Conservation (phyloP, 345 rosid species). For the Lumnitzera littorea region DNA sequence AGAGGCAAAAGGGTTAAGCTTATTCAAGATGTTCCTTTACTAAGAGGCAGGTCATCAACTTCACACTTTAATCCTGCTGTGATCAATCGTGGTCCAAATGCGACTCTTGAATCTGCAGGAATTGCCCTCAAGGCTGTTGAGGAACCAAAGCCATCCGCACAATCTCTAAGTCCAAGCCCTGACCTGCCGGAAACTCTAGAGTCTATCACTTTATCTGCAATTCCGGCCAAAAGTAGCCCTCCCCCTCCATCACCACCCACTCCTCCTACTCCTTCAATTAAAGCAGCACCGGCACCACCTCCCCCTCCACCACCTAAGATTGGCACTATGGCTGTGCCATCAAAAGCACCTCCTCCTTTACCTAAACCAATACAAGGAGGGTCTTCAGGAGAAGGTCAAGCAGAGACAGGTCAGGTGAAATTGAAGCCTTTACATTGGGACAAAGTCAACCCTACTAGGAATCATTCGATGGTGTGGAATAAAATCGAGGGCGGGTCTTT, state of each 20-base stretch:
- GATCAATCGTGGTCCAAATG: neutral
- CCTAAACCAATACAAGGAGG: constrained; percentile 17
- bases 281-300: constrained; percentile 33
- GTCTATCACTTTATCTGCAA: constrained; percentile 19
- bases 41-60: constrained; percentile 50
- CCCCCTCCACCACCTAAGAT: constrained; percentile 28
- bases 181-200: constrained; percentile 6
- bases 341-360: constrained; percentile 33
- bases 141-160: constrained; percentile 13
- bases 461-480: constrained; percentile 94
- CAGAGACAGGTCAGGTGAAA: constrained; percentile 40
- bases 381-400: constrained; percentile 10
- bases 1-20: constrained; percentile 16
- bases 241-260: constrained; percentile 16
- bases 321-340: neutral
- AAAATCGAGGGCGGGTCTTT: constrained; percentile 74
- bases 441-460: constrained; percentile 54
- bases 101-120: constrained; percentile 13
- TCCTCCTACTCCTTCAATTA: constrained; percentile 2
- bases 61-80: constrained; percentile 25
- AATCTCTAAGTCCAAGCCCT: constrained; percentile 11
- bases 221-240: constrained; percentile 14
- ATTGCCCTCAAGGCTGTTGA: constrained; percentile 7
- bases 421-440: constrained; percentile 93
- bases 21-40: constrained; percentile 51